Conservation (phyloP, 306 rosid genomes). For the Begonia loranthoides region DNA sequence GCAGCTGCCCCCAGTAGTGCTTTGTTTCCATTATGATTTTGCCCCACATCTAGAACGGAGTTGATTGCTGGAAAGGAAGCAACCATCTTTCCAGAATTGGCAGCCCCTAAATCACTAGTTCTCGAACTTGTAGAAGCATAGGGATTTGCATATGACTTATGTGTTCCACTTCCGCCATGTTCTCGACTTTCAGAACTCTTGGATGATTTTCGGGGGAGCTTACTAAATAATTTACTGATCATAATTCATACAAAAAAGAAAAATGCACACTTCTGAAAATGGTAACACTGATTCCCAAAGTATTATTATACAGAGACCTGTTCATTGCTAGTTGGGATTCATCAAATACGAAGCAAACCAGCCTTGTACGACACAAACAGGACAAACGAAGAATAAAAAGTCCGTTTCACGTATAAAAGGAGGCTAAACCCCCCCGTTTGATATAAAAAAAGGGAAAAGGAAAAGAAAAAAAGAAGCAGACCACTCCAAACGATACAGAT, state of each 20-base stretch:
- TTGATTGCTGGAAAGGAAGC: slow-evolving; percentile 16
- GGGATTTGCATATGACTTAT: slow-evolving; percentile 23
- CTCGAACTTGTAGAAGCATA: slow-evolving; percentile 22
- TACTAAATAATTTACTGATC: slow-evolving; percentile 46
- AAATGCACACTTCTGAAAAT: neutral
- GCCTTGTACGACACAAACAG: neutral
- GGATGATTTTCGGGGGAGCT: slow-evolving; percentile 49
- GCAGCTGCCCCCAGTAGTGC: slow-evolving; percentile 17
- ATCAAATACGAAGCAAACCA: neutral
- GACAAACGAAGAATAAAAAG: neutral
- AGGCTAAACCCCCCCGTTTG: neutral
- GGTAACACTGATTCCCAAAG: slow-evolving; percentile 5
- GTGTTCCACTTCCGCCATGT: slow-evolving; percentile 16
- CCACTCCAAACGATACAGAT: neutral
- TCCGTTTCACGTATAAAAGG: neutral
- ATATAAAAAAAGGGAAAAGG: neutral
- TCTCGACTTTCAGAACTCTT: slow-evolving; percentile 39
- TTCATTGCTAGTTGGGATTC: neutral
- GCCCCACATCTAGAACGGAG: slow-evolving; percentile 18
- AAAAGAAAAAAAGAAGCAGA: neutral
- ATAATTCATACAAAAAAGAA: slow-evolving; percentile 26
- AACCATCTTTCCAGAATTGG: slow-evolving; percentile 23
- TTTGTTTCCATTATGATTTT: slow-evolving; percentile 20
- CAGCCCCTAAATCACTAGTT: slow-evolving; percentile 25
- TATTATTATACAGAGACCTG: neutral